Evolutionary conservation across 2,329 filamentous ascomycete species (phyloP), one percentile per base, ranked within the genome.

Genomic region (Pseudogymnoascus destructans): DNA sequence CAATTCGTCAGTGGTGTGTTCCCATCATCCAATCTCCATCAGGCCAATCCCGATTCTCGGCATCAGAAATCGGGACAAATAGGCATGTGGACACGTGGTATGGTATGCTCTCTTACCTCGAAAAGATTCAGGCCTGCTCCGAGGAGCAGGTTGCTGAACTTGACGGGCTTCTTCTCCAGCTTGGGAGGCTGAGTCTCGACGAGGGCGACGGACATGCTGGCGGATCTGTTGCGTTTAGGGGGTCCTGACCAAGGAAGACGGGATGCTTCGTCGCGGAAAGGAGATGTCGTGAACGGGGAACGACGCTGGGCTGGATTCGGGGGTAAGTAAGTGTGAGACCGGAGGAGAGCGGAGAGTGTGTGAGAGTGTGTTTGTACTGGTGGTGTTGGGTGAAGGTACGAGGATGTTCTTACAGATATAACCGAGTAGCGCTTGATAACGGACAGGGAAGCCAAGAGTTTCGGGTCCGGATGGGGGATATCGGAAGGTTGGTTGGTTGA

Each of bases 101-200:
- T 23, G 27, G 23, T 13, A 13, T 17, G 17, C 32, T 15, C n/a
- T 30, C 30, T 21, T 23, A 60, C 62, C 61, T 69, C 67, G 62
- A 70, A 70, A 64, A 70, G 63, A 60, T 70, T 70, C 59, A 70
- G 63, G 33, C 66, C 64, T 57, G 68, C 68, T 60, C 69, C 68
- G 60, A 70, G 83, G 70, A 98, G 79, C 81, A 98, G 75, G 78
- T 98, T 98, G 79, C 90, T 95, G 81, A 97, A 97, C 84, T 96
- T 97, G 82, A 98, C 82, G 66, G 93, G 93, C 84, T 97, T 97
- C 87, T 97, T 97, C 86, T 96, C 91, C 72, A 95, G 77, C 74
- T 73, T 76, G 72, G 76, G 73, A 72, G 76, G 74, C 70, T 71
- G 75, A 72, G 72, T 73, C 65, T 74, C 73, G 66, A 79, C 74